Percentiles rank a stretch among this genome's conserved stretches.
phyloP scores from a whole-genome alignment of 805 yeast genomes.

The Wickerhamomyces xylosicus region DNA sequence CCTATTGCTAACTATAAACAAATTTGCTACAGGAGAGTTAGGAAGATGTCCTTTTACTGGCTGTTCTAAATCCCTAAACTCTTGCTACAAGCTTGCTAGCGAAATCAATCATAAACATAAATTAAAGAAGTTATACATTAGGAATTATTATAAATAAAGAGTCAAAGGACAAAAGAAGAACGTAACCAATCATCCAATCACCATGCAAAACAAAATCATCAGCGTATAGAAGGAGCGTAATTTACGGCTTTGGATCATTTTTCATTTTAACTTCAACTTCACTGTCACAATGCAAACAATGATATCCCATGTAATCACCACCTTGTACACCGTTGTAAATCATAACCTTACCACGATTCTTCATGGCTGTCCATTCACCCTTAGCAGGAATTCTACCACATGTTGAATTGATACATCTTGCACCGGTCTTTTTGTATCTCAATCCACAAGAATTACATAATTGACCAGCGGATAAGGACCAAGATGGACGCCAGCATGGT shows the following conservation, averaged over 20 bases:
- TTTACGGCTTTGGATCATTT: background rate
- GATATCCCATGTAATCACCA: conserved; percentile 24
- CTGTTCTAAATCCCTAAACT: too few species aligned
- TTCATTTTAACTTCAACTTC: conserved; percentile 36
- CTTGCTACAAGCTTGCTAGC: too few species aligned
- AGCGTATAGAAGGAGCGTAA: too few species aligned
- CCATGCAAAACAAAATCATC: too few species aligned
- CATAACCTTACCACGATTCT: conserved; percentile 44
- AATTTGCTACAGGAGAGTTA: too few species aligned
- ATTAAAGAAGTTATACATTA: too few species aligned
- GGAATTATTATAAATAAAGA: too few species aligned
- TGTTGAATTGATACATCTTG: conserved; percentile 65
- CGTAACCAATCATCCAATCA: too few species aligned
- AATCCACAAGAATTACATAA: conserved; percentile 94
- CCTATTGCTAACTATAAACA: too few species aligned
- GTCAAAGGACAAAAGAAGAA: too few species aligned
- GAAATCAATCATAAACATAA: too few species aligned
- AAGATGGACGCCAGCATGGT: conserved; percentile 98
- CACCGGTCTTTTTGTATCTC: conserved; percentile 88
- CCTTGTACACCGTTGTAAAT: conserved; percentile 22
- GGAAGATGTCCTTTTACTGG: too few species aligned
- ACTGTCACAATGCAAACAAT: conserved; percentile 51
- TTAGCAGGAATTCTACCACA: conserved; percentile 93
- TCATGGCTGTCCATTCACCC: conserved; percentile 90
- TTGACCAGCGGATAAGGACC: conserved; percentile 90